Percentiles rank a stretch among this genome's conserved stretches.
These are phyloP conservation scores for Plasmodium gaboni DNA, from an alignment of 169 alveolate species.

Conservation along the genomic window DNA sequence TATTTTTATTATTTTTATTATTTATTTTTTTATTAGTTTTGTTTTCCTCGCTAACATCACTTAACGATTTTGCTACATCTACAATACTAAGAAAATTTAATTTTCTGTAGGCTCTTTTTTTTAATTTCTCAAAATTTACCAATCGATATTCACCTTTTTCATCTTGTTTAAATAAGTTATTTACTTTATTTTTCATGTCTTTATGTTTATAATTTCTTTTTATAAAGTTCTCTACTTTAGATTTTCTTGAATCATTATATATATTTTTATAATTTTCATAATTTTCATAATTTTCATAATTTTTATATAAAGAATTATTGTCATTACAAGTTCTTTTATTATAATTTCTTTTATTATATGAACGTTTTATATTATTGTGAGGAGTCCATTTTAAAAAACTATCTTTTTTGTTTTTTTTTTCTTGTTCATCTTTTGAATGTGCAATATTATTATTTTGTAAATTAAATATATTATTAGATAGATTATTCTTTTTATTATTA, in stretches of 20 bases:
- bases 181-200: not conserved
- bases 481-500: no score
- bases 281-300: not conserved
- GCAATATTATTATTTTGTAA: no score
- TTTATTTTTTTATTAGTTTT: not conserved
- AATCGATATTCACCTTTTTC: constrained; percentile 17
- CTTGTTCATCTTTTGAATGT: no score
- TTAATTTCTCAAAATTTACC: constrained; percentile 39
- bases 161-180: not conserved
- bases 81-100: constrained; percentile 66
- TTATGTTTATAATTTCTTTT: not conserved
- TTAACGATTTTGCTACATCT: constrained; percentile 23
- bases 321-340: no score
- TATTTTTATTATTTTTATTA: no score
- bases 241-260: not conserved
- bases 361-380: no score
- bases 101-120: constrained; percentile 60
- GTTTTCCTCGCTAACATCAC: constrained; percentile 15
- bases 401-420: no score
- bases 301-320: no score
- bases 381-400: no score
- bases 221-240: not conserved
- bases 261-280: not conserved
- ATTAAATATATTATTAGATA: no score
- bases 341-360: no score